Conservation (phyloP, 2,329 filamentous ascomycete genomes). For the Epichloe bromicola region DNA sequence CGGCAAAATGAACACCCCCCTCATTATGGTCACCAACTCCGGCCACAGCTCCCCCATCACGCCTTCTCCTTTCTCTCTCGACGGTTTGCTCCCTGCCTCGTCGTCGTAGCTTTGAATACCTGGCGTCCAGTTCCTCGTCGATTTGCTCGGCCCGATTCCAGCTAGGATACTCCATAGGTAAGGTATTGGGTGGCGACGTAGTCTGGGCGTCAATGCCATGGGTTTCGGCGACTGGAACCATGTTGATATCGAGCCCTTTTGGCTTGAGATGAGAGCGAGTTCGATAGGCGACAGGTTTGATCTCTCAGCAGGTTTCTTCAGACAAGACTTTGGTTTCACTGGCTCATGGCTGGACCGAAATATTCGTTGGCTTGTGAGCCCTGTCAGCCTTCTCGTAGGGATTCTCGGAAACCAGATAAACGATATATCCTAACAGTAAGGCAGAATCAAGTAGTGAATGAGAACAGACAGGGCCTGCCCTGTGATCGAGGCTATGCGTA, state of each 20-base stretch:
- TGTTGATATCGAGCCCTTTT: not conserved
- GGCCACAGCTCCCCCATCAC: not conserved
- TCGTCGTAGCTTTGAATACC: not conserved
- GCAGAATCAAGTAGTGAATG: not conserved
- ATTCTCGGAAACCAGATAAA: too few species aligned
- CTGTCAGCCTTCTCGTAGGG: too few species aligned
- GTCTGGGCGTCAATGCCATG: not conserved
- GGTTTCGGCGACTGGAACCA: not conserved
- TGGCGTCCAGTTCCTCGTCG: not conserved
- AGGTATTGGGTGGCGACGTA: not conserved
- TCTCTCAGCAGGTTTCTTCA: not conserved
- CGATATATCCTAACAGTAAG: too few species aligned
- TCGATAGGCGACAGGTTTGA: not conserved
- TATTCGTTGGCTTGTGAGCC: too few species aligned
- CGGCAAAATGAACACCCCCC: not conserved
- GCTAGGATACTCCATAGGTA: slow-evolving; percentile 1
- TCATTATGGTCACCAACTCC: not conserved
- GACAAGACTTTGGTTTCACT: not conserved
- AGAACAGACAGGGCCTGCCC: not conserved
- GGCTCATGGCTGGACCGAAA: not conserved
- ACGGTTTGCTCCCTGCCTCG: not conserved
- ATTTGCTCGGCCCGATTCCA: not conserved
- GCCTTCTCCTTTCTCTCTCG: not conserved
- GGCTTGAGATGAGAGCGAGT: not conserved
- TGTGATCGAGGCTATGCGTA: not conserved